Percentiles rank a stretch among this genome's conserved stretches.
phyloP scores from a whole-genome alignment of 2,329 filamentous ascomycete species.

The Hymenoscyphus fraxineus region DNA sequence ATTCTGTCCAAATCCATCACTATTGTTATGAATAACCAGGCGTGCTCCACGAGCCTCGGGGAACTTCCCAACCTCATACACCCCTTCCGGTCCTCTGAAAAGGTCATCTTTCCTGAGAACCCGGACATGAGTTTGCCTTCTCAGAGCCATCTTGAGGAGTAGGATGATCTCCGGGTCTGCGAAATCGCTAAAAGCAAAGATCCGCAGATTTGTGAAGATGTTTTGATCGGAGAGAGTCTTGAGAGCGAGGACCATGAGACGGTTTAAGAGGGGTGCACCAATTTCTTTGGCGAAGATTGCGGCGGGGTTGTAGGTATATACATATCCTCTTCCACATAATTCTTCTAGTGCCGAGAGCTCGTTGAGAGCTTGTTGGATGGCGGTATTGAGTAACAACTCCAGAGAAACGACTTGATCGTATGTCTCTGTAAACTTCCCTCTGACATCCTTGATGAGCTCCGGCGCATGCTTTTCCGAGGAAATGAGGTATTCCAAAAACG shows the following conservation, averaged over 20 bases:
- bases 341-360: constrained; percentile 29
- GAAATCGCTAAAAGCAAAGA: constrained; percentile 30
- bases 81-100: constrained; percentile 19
- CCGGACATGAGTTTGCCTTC: constrained; percentile 16
- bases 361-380: constrained; percentile 26
- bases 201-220: constrained; percentile 23
- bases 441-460: constrained; percentile 7
- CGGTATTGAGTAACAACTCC: constrained; percentile 27
- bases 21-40: constrained; percentile 32
- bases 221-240: constrained; percentile 20
- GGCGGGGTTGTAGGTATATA: constrained; percentile 30
- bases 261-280: constrained; percentile 22
- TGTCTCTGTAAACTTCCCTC: constrained; percentile 16
- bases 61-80: constrained; percentile 15
- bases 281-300: constrained; percentile 29
- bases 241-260: constrained; percentile 23
- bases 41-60: constrained; percentile 17
- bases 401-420: constrained; percentile 20
- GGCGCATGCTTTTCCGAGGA: neutral
- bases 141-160: constrained; percentile 14
- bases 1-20: constrained; percentile 33
- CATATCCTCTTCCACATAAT: constrained; percentile 27
- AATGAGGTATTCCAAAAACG: constrained; percentile 8
- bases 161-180: constrained; percentile 10
- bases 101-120: constrained; percentile 21